A percentile compares a stretch with the other conserved stretches of the same genome.
Conservation (phyloP, 345 rosid genomes). For the Ceriops zippeliana region DNA sequence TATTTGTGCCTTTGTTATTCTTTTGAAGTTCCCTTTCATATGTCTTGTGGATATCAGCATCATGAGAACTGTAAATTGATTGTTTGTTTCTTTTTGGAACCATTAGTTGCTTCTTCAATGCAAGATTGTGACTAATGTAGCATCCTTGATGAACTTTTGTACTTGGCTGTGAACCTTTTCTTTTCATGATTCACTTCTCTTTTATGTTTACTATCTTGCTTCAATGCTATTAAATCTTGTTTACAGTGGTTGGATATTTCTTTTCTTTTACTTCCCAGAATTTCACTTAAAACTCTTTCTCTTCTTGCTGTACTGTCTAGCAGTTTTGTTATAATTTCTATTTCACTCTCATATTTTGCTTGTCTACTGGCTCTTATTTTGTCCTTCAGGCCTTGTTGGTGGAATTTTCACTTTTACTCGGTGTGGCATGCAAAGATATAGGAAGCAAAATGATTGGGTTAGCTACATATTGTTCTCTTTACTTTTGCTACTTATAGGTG, state of each 20-base stretch:
- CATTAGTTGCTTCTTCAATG: not conserved
- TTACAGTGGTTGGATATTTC: not conserved
- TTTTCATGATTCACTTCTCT: not conserved
- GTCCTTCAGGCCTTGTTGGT: conserved; percentile 58
- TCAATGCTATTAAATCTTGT: not conserved
- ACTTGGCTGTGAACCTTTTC: not conserved
- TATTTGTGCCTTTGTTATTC: too few relatives aligned
- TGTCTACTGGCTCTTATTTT: not conserved
- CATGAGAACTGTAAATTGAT: too few relatives aligned
- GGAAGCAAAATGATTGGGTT: conserved; percentile 72
- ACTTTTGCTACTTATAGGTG: too few relatives aligned
- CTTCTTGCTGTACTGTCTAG: not conserved
- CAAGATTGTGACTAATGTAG: not conserved
- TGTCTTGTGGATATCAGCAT: too few relatives aligned
- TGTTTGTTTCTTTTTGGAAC: not conserved
- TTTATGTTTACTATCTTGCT: not conserved
- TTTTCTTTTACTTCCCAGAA: not conserved
- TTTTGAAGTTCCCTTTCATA: too few relatives aligned
- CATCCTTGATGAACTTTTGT: not conserved
- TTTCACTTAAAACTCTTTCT: not conserved
- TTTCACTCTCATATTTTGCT: not conserved
- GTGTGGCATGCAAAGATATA: conserved; percentile 63
- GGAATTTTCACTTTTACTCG: conserved; percentile 59
- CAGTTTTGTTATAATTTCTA: not conserved
- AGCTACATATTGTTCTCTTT: conserved; percentile 22